Conservation (phyloP, 805 yeast genomes). For the Zygoascus flipseniorum region DNA sequence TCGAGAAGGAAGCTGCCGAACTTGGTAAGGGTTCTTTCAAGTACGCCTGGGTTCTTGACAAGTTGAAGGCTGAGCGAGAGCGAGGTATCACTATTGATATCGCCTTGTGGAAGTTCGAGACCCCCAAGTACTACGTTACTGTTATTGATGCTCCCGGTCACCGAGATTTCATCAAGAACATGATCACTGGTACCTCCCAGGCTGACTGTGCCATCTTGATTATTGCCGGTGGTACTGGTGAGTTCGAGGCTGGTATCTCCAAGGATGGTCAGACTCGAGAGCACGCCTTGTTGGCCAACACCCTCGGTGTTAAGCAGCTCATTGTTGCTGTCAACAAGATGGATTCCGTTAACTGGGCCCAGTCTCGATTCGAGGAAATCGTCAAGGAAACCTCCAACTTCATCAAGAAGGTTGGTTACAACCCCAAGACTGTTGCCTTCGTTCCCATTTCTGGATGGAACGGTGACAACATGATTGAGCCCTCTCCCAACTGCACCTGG, state of each 20-base stretch:
- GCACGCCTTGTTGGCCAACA: conserved; percentile 85
- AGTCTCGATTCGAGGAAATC: conserved; percentile 72
- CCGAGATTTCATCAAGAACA: conserved; percentile 93
- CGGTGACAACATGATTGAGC: conserved; percentile 90
- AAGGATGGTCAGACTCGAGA: conserved; percentile 95
- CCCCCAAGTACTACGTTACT: conserved; percentile 82
- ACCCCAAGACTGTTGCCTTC: conserved; percentile 74
- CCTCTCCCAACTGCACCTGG: conserved; percentile 78
- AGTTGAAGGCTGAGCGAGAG: conserved; percentile 92
- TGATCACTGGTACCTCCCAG: conserved; percentile 93
- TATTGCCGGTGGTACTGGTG: conserved; percentile 90
- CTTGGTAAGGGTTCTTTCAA: conserved; percentile 96
- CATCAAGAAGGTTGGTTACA: conserved; percentile 80
- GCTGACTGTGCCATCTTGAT: conserved; percentile 88
- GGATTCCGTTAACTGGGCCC: conserved; percentile 88
- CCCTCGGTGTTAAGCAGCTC: conserved; percentile 80
- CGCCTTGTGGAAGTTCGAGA: conserved; percentile 88
- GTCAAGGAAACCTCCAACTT: conserved; percentile 68
- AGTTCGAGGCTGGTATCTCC: conserved; percentile 92
- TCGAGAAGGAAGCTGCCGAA: conserved; percentile 97
- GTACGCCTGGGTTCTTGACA: conserved; percentile 96
- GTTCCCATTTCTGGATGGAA: conserved; percentile 90
- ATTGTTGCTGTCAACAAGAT: conserved; percentile 90
- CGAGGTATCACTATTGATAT: conserved; percentile 96
- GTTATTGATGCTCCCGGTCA: conserved; percentile 95